These are phyloP conservation scores for Exophiala oligosperma DNA, from an alignment of 2,329 filamentous ascomycete genomes.

Conservation along the genomic window DNA sequence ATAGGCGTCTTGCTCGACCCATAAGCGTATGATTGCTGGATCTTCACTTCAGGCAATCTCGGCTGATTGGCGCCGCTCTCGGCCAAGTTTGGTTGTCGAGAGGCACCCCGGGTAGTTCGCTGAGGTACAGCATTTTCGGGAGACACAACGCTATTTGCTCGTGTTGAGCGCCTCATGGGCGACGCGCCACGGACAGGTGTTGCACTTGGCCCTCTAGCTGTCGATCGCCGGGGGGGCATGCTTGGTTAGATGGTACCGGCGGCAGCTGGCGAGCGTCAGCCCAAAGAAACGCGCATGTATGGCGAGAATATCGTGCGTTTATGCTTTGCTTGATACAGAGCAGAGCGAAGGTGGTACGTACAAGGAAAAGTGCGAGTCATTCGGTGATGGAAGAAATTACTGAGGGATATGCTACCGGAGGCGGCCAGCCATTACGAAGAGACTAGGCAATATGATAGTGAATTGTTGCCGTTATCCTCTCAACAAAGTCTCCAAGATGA, in stretches of 20 bases:
- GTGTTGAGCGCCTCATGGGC: conserved; percentile 14
- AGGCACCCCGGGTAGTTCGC: conserved; percentile 18
- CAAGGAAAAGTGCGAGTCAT: no score
- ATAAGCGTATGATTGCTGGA: conserved; percentile 43
- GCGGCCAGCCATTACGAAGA: no score
- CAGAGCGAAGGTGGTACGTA: no score
- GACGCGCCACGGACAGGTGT: conserved; percentile 19
- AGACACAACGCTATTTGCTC: conserved; percentile 13
- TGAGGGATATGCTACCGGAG: no score
- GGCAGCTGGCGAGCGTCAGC: not conserved
- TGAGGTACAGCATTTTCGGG: conserved; percentile 16
- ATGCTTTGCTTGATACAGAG: not conserved
- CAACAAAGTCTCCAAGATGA: no score
- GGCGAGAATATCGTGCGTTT: not conserved
- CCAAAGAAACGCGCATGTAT: not conserved
- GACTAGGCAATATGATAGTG: no score
- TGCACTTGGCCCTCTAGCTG: conserved; percentile 17
- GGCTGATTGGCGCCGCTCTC: conserved; percentile 29
- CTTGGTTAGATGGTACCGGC: not conserved
- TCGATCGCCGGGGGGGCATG: conserved; percentile 26
- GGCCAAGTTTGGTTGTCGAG: conserved; percentile 17
- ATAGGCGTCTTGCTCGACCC: conserved; percentile 38
- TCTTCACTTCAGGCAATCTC: conserved; percentile 38
- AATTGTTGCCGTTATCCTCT: no score
- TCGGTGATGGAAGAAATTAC: no score